A percentile compares a stretch with the other conserved stretches of the same genome.
phyloP scores from a whole-genome alignment of 140 eudicot genomes.

The Erigeron philadelphicus region DNA sequence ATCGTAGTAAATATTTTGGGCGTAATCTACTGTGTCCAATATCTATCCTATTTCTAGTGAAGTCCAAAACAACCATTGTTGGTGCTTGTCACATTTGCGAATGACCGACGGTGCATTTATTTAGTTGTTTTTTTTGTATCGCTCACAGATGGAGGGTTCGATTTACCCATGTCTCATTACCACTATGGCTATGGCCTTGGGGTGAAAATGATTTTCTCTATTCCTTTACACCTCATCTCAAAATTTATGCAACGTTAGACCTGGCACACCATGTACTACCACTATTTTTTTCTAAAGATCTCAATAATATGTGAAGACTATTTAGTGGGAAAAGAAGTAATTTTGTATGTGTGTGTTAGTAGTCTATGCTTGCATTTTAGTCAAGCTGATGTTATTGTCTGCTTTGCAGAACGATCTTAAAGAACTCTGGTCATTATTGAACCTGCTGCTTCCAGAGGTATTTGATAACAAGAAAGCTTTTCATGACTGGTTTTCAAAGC shows the following conservation, averaged over 20 bases:
- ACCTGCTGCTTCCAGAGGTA: constrained; percentile 93
- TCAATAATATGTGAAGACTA: not conserved
- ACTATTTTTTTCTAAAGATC: not conserved
- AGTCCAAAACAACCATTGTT: not conserved
- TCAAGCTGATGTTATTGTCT: not conserved
- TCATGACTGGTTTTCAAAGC: constrained; percentile 98
- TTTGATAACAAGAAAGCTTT: constrained; percentile 94
- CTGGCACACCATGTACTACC: not conserved
- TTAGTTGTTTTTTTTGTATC: not conserved
- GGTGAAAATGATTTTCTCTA: not conserved
- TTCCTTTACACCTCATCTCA: not conserved
- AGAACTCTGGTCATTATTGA: constrained; percentile 94
- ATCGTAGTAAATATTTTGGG: not conserved
- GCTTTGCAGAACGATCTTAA: constrained; percentile 83
- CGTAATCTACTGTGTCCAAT: not conserved
- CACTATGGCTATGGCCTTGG: not conserved
- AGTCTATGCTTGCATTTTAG: not conserved
- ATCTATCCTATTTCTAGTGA: not conserved
- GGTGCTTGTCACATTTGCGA: not conserved
- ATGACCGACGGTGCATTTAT: not conserved
- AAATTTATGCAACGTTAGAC: not conserved
- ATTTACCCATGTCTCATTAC: not conserved
- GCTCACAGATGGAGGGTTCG: not conserved
- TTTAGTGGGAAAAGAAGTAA: not conserved
- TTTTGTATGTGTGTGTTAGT: too few relatives aligned